Base-by-base conservation (phyloP, 1,284 basidiomycete genomes). In the Ceratobasidium sp. region DNA sequence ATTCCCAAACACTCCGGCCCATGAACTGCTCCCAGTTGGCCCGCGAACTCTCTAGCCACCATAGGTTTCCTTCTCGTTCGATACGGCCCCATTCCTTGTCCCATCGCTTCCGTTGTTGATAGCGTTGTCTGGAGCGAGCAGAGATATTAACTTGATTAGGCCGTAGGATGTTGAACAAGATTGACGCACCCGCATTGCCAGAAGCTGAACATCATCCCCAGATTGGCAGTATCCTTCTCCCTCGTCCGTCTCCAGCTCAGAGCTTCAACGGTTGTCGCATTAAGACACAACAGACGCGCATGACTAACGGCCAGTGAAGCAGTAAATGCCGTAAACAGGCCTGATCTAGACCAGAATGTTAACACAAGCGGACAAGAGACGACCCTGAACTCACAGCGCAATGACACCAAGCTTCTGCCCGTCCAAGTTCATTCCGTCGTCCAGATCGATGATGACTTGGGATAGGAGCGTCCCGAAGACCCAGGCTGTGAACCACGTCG, bases 211-310 rank as follows among this genome's bases (percentile, higher is more conserved):
- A 84, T 82, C 2, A 80, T 80, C 0, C 79, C 81, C 26, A 94
- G 78, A 58, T 82, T 78, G 2, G 78, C 80, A 3, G 83, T 78
- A 78, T 95, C 94, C 36, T 87, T 84, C 46, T 90, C 87, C 75
- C 84, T 85, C 82, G 91, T 86, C 16, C 81, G 78, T 32, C 82
- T 84, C 26, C 87, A 81, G 3, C 80, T 78, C 71, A 94, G 82
- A 53, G 86, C 86, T 81, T 97, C 94, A 67, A 96, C 88, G 0
- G 94, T 96, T 30, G 91, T 92, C 78, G 89, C 85, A 73, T 92
- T 92, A 55, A 81, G 76, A 53, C 85, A 75, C 61, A 92, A 86
- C n/a, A 94, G 78, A 28, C 83, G 81, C 16, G 86, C 77, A 77
- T 97, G 94, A 2, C 88, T 84, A 1, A 80, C 59, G 10, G 86